Evolutionary conservation across 202 grass and related monocot species (phyloP), one percentile per base, ranked within the genome.

Genomic region (Setaria viridis): DNA sequence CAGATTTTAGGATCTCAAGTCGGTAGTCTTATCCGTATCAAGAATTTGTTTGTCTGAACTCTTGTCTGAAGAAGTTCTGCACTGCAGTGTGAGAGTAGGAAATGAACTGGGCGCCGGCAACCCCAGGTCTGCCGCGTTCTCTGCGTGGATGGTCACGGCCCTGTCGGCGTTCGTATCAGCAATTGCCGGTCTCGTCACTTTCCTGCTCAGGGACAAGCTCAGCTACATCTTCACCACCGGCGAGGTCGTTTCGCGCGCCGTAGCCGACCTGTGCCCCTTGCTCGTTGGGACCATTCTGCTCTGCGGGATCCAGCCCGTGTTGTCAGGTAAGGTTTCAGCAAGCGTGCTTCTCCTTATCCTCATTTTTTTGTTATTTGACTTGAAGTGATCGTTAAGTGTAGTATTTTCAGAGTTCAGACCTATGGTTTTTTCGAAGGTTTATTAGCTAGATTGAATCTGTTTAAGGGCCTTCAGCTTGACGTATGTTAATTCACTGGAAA

Each of bases 51-150:
- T 64, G 51, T 81, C 78, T 67, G 21, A 56, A 80, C 17, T 64
- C 48, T 63, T 9, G 2, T 39, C 58, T 74, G 15, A 84, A 51
- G n/a, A 37, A 17, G 16, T n/a, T 56, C 3, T 37, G 29, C 11
- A 14, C 37, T 87, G 50, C 84, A 94, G 93, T 17, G 96, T 96
- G 88, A 84, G 91, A n/a, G 96, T 99, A 11, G 90, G 91, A 15
- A 99, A 99, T 12, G 96, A 99, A 62, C 88, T 99, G 21, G 96
- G 96, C 3, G 93, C 93, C 48, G 91, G 96, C 46, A 87, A 99
- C 75, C 87, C 91, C 25, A 95, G 84, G 80, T 94, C 96, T 0
- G 91, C 93, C 0, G 88, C 76, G 54, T 99, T 96, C 83, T 99
- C 91, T 19, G 82, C 94, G 0, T 83, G 80, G 67, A 62, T 92